These are phyloP conservation scores for Aspergillus bridgeri DNA, from an alignment of 495 filamentous ascomycete species.

Conservation along the genomic window DNA sequence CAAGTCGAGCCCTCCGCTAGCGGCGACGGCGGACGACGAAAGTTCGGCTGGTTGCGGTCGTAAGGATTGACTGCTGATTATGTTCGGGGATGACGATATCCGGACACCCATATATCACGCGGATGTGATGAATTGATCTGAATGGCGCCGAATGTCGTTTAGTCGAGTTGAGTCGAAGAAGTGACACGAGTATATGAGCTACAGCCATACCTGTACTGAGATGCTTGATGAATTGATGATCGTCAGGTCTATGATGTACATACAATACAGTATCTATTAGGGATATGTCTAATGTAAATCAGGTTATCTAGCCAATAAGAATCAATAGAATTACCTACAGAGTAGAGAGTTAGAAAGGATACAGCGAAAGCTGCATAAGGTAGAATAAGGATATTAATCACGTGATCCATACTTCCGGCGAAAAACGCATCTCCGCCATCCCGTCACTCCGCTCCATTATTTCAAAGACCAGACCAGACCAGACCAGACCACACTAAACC, in stretches of 20 bases:
- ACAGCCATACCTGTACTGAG: conserved; percentile 3
- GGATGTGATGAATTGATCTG: not conserved
- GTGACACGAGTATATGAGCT: conserved; percentile 4
- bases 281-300: not conserved
- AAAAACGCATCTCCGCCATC: not conserved
- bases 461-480: too few species aligned
- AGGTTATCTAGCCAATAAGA: not conserved
- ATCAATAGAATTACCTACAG: too few species aligned
- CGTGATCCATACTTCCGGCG: not conserved
- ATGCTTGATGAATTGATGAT: conserved; percentile 20
- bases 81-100: conserved; percentile 1
- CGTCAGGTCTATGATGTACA: conserved; percentile 25
- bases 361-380: too few species aligned
- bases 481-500: not conserved
- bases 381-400: not conserved
- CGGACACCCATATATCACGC: not conserved
- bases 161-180: not conserved
- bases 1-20: conserved; percentile 44
- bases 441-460: not conserved
- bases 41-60: conserved; percentile 45
- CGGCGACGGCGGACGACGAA: conserved; percentile 37
- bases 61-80: conserved; percentile 8
- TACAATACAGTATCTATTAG: conserved; percentile 7
- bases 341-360: too few species aligned
- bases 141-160: not conserved